These are phyloP conservation scores for Kalanchoe fedtschenkoi DNA, from an alignment of 164 flowering plant species.

Conservation along the genomic window DNA sequence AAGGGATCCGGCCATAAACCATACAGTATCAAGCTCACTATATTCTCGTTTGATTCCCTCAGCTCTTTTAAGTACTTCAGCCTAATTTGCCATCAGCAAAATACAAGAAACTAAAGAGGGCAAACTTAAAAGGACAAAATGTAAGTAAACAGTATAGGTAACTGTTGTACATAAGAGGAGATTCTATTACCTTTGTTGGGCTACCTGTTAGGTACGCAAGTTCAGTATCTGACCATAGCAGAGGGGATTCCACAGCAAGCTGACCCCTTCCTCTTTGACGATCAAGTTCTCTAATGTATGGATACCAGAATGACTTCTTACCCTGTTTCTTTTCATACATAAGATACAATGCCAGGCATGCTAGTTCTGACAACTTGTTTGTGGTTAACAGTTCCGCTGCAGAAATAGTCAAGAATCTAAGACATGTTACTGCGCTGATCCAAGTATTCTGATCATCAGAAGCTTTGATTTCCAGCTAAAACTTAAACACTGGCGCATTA, in stretches of 20 bases:
- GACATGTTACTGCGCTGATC: neutral
- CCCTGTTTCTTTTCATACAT: constrained; percentile 99
- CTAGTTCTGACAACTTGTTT: constrained; percentile 89
- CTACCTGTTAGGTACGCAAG: constrained; percentile 83
- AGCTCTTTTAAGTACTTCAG: constrained; percentile 70
- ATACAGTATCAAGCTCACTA: constrained; percentile 94
- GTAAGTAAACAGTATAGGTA: neutral
- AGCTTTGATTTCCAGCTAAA: neutral
- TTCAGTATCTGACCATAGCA: constrained; percentile 85
- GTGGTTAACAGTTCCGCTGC: constrained; percentile 93
- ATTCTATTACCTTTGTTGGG: constrained; percentile 62
- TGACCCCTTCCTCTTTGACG: constrained; percentile 98
- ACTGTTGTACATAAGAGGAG: neutral
- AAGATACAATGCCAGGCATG: constrained; percentile 92
- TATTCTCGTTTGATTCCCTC: constrained; percentile 93
- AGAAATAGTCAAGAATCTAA: constrained; percentile 12
- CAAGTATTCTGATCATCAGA: neutral
- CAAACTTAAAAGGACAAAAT: constrained; percentile 7
- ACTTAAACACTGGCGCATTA: neutral
- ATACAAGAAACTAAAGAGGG: constrained; percentile 8
- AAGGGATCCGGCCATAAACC: constrained; percentile 99
- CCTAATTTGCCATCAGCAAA: constrained; percentile 29
- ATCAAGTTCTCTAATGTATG: constrained; percentile 93
- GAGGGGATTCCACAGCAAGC: constrained; percentile 92
- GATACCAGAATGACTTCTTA: constrained; percentile 93